A percentile compares a stretch with the other conserved stretches of the same genome.
Conservation (phyloP, 805 yeast genomes). For the Ogataea methanolica region DNA sequence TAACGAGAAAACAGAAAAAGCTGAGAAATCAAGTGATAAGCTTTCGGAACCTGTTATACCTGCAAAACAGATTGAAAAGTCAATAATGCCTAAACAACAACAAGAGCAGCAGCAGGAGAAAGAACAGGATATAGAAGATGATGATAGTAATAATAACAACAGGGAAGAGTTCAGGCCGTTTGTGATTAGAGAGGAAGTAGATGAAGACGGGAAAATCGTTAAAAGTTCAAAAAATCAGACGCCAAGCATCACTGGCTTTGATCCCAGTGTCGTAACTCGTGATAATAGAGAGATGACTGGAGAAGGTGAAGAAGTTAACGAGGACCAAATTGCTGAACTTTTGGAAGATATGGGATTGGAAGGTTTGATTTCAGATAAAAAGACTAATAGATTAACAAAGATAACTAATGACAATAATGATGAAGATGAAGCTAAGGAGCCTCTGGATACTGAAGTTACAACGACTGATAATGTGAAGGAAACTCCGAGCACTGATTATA, state of each 20-base stretch:
- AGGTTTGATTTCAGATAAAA: background rate
- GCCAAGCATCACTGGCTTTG: too few relatives aligned
- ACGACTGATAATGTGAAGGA: background rate
- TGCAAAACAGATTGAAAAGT: background rate
- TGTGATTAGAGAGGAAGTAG: slow-evolving; percentile 76
- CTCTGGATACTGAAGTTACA: too few relatives aligned
- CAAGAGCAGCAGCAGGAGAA: background rate
- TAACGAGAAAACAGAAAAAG: background rate
- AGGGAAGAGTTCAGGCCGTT: slow-evolving; percentile 30
- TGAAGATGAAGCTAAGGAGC: too few relatives aligned
- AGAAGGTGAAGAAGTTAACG: slow-evolving; percentile 17
- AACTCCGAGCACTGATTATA: slow-evolving; percentile 2
- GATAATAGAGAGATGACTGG: background rate
- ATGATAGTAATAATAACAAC: background rate
- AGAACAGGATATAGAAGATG: background rate
- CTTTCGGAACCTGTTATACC: background rate
- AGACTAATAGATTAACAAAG: too few relatives aligned
- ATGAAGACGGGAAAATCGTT: slow-evolving; percentile 65
- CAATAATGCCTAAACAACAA: background rate
- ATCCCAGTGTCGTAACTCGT: too few relatives aligned
- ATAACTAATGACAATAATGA: too few relatives aligned
- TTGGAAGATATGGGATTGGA: slow-evolving; percentile 32
- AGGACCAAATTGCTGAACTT: slow-evolving; percentile 29
- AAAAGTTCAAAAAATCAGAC: slow-evolving; percentile 22
- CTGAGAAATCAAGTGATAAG: background rate